Evolutionary conservation across 345 rosid genomes (phyloP).

Genomic region (Rhodomyrtus tomentosa): DNA sequence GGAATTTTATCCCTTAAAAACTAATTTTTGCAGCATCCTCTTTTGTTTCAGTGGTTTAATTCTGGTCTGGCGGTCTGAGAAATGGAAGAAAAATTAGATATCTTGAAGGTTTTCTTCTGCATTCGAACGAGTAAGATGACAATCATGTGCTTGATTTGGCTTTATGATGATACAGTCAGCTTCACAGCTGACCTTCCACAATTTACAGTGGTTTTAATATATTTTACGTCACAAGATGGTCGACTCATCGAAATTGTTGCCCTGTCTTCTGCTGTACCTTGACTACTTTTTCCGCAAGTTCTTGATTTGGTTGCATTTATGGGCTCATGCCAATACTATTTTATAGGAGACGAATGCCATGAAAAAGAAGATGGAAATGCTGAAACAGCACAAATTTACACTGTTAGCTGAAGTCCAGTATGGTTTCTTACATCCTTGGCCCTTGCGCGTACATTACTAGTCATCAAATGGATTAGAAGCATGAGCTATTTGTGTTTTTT

Average conservation of each 20-base stretch:
- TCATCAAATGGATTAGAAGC: neutral
- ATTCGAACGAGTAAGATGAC: neutral
- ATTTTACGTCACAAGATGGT: neutral
- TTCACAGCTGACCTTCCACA: neutral
- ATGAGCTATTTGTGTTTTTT: neutral
- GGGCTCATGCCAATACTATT: neutral
- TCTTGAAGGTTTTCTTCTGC: neutral
- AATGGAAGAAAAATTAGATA: neutral
- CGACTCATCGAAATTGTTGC: neutral
- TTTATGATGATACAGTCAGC: neutral
- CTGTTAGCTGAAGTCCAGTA: slow-evolving; percentile 76
- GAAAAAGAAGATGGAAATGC: slow-evolving; percentile 39
- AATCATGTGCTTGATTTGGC: neutral
- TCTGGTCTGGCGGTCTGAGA: neutral
- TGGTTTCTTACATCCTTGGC: neutral
- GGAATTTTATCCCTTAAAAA: neutral
- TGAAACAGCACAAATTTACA: slow-evolving; percentile 37
- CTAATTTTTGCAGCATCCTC: neutral
- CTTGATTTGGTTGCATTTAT: neutral
- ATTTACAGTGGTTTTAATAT: neutral
- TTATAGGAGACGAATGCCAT: slow-evolving; percentile 58
- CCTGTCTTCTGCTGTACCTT: neutral
- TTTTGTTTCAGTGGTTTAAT: neutral
- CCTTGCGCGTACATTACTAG: neutral
- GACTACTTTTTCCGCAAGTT: neutral